Conservation (phyloP, 345 rosid genomes). For the Arabidopsis suecica region DNA sequence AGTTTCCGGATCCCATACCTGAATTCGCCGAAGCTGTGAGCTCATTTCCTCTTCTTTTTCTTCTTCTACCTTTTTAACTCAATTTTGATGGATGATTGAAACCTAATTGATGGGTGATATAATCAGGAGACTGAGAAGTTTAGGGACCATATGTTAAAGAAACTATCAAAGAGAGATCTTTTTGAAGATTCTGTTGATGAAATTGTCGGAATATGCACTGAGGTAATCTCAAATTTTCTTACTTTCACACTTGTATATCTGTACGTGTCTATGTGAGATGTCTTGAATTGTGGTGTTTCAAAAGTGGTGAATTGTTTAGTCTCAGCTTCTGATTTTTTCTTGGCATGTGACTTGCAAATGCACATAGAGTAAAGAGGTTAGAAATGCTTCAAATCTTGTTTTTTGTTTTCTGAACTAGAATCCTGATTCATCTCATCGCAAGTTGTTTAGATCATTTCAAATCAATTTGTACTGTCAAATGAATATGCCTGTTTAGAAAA, state of each 20-base stretch:
- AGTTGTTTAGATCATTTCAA: neutral
- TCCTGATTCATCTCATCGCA: neutral
- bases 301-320: neutral
- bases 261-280: neutral
- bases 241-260: neutral
- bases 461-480: neutral
- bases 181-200: constrained; percentile 74
- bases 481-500: neutral
- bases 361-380: neutral
- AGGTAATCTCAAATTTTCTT: constrained; percentile 52
- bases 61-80: neutral
- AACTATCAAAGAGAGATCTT: constrained; percentile 67
- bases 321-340: neutral
- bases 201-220: constrained; percentile 76
- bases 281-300: constrained; percentile 3
- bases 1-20: constrained; percentile 89
- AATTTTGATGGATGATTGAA: neutral
- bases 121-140: constrained; percentile 87
- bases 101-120: neutral
- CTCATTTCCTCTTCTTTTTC: neutral
- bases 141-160: constrained; percentile 59
- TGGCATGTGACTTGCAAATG: neutral
- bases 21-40: constrained; percentile 86
- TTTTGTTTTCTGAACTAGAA: neutral
- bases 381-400: constrained; percentile 2